phyloP scores from a whole-genome alignment of 805 yeast genomes.

The Metschnikowia hibisci region DNA sequence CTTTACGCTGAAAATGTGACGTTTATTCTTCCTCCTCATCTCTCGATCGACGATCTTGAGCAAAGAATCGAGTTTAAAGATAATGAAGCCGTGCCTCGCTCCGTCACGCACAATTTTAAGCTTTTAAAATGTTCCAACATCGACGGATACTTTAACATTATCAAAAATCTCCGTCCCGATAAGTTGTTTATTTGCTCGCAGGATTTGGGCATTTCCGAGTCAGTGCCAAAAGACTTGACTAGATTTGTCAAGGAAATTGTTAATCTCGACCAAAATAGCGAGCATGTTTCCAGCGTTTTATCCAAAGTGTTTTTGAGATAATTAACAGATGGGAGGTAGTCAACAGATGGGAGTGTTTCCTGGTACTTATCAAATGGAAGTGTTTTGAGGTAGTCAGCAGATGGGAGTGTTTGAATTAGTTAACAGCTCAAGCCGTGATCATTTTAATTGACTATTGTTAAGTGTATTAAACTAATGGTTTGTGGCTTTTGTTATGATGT shows the following conservation, averaged over 20 bases:
- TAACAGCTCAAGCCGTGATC: no score
- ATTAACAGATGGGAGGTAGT: background rate
- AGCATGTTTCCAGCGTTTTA: constrained; percentile 21
- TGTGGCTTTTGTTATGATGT: no score
- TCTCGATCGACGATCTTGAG: constrained; percentile 36
- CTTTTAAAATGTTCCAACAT: constrained; percentile 37
- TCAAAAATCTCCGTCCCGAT: constrained; percentile 41
- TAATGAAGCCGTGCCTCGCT: constrained; percentile 20
- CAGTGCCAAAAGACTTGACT: constrained; percentile 32
- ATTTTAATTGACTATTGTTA: no score
- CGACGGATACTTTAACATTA: constrained; percentile 36
- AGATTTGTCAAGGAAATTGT: constrained; percentile 37
- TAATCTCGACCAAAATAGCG: constrained; percentile 23
- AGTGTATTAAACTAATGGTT: no score
- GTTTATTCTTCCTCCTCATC: constrained; percentile 42
- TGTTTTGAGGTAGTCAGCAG: no score
- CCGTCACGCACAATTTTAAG: constrained; percentile 32
- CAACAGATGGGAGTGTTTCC: no score
- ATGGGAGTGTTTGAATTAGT: no score
- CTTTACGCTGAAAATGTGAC: constrained; percentile 37
- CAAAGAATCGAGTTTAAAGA: constrained; percentile 15
- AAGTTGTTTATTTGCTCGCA: constrained; percentile 38
- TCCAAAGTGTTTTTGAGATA: constrained; percentile 20
- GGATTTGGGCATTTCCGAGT: constrained; percentile 34
- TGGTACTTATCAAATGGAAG: no score